phyloP scores from a whole-genome alignment of 305 asterid genomes.

The Fraxinus floribunda region DNA sequence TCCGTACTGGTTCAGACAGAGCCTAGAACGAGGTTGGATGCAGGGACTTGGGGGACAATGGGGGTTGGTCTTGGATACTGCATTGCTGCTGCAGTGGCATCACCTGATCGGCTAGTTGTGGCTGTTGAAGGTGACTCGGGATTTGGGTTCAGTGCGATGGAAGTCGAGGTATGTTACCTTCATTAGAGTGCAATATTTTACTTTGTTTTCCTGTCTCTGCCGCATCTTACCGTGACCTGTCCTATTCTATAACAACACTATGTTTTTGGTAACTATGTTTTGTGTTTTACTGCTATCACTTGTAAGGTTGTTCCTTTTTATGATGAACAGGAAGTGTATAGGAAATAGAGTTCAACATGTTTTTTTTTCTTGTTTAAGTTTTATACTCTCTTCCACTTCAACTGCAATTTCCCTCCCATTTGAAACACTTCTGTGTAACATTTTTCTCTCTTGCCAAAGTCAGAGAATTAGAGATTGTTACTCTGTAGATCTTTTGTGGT shows the following conservation, averaged over 20 bases:
- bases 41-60: slow-evolving; percentile 98
- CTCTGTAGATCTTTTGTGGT: not conserved
- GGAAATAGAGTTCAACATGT: not conserved
- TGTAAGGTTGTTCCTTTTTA: slow-evolving; percentile 2
- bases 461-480: not conserved
- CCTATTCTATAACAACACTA: not conserved
- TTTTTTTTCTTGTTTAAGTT: not conserved
- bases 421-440: not conserved
- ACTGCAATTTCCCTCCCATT: not conserved
- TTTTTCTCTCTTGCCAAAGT: not conserved
- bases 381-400: not conserved
- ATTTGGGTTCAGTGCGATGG: slow-evolving; percentile 95
- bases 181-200: not conserved
- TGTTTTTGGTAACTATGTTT: not conserved
- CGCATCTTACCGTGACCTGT: not conserved
- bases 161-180: slow-evolving; percentile 65
- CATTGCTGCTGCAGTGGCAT: slow-evolving; percentile 91
- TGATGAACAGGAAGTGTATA: not conserved
- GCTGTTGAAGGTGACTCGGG: slow-evolving; percentile 99
- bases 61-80: slow-evolving; percentile 97
- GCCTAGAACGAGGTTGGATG: slow-evolving; percentile 90
- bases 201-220: not conserved
- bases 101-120: slow-evolving; percentile 77
- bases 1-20: slow-evolving; percentile 75
- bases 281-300: not conserved